Percentiles rank a stretch among this genome's conserved stretches.
phyloP scores from a whole-genome alignment of 352 stramenopile species.

The Pythium grandisporangium region DNA sequence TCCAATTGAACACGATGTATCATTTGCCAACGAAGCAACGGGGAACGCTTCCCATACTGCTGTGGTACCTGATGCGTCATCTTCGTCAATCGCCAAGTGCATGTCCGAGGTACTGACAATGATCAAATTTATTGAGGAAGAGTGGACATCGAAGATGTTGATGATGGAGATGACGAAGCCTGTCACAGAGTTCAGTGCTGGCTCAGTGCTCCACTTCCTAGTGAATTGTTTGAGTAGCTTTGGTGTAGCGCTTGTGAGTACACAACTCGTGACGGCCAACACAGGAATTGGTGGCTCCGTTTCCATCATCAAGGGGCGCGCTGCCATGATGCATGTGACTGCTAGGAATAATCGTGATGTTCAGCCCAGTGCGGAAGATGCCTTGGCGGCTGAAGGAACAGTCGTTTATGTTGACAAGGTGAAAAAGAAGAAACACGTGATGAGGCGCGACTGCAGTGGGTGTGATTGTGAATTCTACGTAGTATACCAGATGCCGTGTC shows the following conservation, averaged over 20 bases:
- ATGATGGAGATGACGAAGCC: slow-evolving; percentile 71
- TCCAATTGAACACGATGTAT: too few relatives aligned
- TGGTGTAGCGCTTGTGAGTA: slow-evolving; percentile 42
- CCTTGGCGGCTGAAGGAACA: slow-evolving; percentile 12
- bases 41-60: too few relatives aligned
- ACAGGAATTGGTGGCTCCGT: slow-evolving; percentile 17
- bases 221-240: slow-evolving; percentile 68
- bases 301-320: slow-evolving; percentile 15
- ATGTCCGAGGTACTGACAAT: slow-evolving; percentile 53
- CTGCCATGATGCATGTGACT: slow-evolving; percentile 14
- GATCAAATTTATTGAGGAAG: slow-evolving; percentile 58
- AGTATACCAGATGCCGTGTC: slow-evolving; percentile 55
- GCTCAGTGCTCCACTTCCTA: slow-evolving; percentile 52
- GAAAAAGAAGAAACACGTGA: slow-evolving; percentile 50
- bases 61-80: background rate
- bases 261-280: slow-evolving; percentile 45
- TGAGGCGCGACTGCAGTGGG: slow-evolving; percentile 42
- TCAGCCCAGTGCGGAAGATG: slow-evolving; percentile 2
- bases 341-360: too few relatives aligned
- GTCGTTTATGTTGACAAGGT: slow-evolving; percentile 46
- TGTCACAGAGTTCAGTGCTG: slow-evolving; percentile 41
- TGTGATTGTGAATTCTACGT: slow-evolving; percentile 65
- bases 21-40: too few relatives aligned
- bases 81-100: slow-evolving; percentile 29
- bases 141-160: slow-evolving; percentile 65